These are phyloP conservation scores for Penicillium sp. DNA, from an alignment of 2,329 filamentous ascomycete genomes.

Conservation along the genomic window DNA sequence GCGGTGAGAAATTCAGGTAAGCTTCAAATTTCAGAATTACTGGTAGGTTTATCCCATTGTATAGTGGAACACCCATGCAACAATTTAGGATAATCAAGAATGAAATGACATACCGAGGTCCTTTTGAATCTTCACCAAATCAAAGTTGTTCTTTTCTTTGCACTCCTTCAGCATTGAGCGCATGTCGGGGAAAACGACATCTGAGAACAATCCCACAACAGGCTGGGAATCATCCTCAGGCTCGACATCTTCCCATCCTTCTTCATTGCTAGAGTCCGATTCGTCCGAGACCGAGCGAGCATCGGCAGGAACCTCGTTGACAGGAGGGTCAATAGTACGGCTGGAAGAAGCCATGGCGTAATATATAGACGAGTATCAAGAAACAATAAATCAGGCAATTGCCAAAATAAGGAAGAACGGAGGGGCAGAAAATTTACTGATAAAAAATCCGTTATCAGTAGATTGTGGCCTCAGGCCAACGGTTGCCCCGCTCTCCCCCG, in stretches of 20 bases:
- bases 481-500: constrained; percentile 28
- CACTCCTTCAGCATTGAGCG: constrained; percentile 68
- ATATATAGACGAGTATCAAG: constrained; percentile 3
- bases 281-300: constrained; percentile 39
- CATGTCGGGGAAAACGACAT: constrained; percentile 65
- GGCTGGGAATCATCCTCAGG: constrained; percentile 64
- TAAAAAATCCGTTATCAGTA: constrained; percentile 27
- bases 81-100: not conserved
- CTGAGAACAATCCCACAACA: constrained; percentile 69
- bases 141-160: constrained; percentile 66
- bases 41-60: not conserved
- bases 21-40: constrained; percentile 21
- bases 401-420: constrained; percentile 6
- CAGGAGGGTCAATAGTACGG: constrained; percentile 19
- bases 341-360: constrained; percentile 35
- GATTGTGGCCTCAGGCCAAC: constrained; percentile 22
- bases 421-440: constrained; percentile 26
- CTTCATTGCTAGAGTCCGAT: constrained; percentile 53
- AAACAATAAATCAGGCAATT: not conserved
- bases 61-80: not conserved
- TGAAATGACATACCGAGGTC: constrained; percentile 45
- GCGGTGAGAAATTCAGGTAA: constrained; percentile 34
- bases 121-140: constrained; percentile 64
- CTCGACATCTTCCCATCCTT: constrained; percentile 62
- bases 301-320: constrained; percentile 29